A percentile compares a stretch with the other conserved stretches of the same genome.
phyloP scores from a whole-genome alignment of 805 yeast genomes.

The Kodamaea lidongshanica region DNA sequence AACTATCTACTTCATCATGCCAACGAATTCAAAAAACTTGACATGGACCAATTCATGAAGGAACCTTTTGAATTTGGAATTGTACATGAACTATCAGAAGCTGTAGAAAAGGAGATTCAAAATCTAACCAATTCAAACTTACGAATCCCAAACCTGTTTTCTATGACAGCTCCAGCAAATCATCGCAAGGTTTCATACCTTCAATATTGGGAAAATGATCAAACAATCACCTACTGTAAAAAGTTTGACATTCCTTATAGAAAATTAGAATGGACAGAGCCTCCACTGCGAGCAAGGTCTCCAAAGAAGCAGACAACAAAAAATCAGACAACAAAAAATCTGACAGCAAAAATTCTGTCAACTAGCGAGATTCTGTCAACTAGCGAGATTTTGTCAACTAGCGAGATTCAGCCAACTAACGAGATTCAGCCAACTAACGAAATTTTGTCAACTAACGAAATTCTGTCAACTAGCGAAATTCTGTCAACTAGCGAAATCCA shows the following conservation, averaged over 20 bases:
- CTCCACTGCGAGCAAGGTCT: no score
- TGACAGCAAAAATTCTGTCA: no score
- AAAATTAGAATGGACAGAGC: not conserved
- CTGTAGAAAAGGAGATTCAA: slow-evolving; percentile 16
- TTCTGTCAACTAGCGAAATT: no score
- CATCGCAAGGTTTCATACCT: slow-evolving; percentile 13
- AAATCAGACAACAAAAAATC: no score
- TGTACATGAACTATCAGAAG: slow-evolving; percentile 15
- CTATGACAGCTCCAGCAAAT: slow-evolving; percentile 16
- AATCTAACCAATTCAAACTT: slow-evolving; percentile 10
- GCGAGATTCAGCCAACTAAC: no score
- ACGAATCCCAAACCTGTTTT: slow-evolving; percentile 9
- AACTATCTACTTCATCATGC: slow-evolving; percentile 12
- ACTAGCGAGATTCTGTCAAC: no score
- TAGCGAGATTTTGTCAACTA: no score
- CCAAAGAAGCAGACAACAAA: no score
- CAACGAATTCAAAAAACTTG: slow-evolving; percentile 11
- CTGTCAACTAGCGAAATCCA: no score
- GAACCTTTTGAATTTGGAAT: slow-evolving; percentile 12
- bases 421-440: no score
- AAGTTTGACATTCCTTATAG: slow-evolving; percentile 16
- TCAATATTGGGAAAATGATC: slow-evolving; percentile 31
- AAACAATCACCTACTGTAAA: slow-evolving; percentile 29
- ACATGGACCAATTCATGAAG: slow-evolving; percentile 10
- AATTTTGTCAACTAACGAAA: no score